phyloP scores from a whole-genome alignment of 202 grass and related monocot species.

The Schoenoplectus triqueter region DNA sequence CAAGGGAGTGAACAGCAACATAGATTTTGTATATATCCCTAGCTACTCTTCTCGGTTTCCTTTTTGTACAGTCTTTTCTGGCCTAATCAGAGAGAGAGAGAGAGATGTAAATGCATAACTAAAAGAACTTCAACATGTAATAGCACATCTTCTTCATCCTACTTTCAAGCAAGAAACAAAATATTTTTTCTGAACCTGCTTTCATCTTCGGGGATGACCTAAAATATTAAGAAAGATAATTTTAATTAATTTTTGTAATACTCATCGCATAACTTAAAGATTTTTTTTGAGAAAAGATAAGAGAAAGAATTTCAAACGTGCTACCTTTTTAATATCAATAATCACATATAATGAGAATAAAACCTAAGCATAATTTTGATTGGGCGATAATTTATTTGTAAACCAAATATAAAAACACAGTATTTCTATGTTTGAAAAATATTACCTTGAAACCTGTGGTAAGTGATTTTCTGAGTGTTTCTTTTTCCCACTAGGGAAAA shows the following conservation, averaged over 20 bases:
- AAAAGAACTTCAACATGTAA: slow-evolving; percentile 27
- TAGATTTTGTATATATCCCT: slow-evolving; percentile 20
- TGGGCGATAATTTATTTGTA: no score
- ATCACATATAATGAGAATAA: no score
- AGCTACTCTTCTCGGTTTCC: slow-evolving; percentile 25
- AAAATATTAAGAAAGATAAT: not conserved
- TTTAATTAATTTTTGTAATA: not conserved
- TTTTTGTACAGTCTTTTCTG: slow-evolving; percentile 28
- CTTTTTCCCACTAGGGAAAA: slow-evolving; percentile 58
- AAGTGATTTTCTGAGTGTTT: slow-evolving; percentile 16
- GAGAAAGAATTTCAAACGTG: no score
- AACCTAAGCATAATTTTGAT: no score
- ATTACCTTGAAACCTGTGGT: slow-evolving; percentile 6
- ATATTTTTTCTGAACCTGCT: not conserved
- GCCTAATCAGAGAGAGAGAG: slow-evolving; percentile 13
- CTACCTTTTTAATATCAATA: no score
- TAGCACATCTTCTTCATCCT: not conserved
- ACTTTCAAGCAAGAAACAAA: slow-evolving; percentile 3
- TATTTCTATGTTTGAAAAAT: not conserved
- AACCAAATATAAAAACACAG: not conserved
- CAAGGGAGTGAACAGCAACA: slow-evolving; percentile 31
- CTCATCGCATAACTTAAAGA: no score
- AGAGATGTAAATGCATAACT: not conserved
- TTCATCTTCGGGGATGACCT: slow-evolving; percentile 15
- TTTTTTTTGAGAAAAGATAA: no score